Base-by-base conservation (phyloP, 2,329 filamentous ascomycete genomes). In the Pyricularia sp. region DNA sequence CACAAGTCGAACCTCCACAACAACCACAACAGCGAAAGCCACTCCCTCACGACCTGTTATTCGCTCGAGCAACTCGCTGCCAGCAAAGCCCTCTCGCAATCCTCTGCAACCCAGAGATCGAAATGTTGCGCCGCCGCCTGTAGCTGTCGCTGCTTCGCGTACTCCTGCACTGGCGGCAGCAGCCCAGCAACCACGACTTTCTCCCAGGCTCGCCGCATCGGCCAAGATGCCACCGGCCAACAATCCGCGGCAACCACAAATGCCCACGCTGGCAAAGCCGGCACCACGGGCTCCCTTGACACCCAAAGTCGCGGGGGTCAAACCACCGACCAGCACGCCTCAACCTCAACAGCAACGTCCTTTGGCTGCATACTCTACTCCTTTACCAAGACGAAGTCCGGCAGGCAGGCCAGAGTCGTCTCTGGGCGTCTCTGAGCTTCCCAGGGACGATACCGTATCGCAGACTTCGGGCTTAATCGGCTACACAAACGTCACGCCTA, bases 401-500 rank as follows among this genome's bases (percentile, higher is more conserved):
- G 72, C 71, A 65, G 68, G 71, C 33, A 71, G 73, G 68, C 70
- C 72, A 26, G 73, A 73, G 26, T 72, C 74, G 5, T 42, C 71
- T 20, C 30, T 69, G 28, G 69, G 68, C 26, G 30, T 67, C 30
- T 33, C 42, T 3, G 42, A 63, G 28, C n/a, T 10, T 25, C 66
- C 26, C 26, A 55, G 76, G 70, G 87, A 90, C 67, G 84, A 87
- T 70, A 75, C 82, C 72, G 78, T 83, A 64, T 84, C 85, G 64
- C 82, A 87, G 10, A 80, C 83, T 33, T 81, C 84, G 66, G 75
- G 85, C 67, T 86, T 86, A 73, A 79, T 93, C 64, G 87, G 78
- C 78, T 31, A 68, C 23, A 85, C 80, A 77, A 93, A 92, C 77
- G 81, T 93, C 76, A 96, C 93, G 3, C 92, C 93, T 67, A 88